Conservation (phyloP, 805 yeast genomes). For the Candida manassasensis region DNA sequence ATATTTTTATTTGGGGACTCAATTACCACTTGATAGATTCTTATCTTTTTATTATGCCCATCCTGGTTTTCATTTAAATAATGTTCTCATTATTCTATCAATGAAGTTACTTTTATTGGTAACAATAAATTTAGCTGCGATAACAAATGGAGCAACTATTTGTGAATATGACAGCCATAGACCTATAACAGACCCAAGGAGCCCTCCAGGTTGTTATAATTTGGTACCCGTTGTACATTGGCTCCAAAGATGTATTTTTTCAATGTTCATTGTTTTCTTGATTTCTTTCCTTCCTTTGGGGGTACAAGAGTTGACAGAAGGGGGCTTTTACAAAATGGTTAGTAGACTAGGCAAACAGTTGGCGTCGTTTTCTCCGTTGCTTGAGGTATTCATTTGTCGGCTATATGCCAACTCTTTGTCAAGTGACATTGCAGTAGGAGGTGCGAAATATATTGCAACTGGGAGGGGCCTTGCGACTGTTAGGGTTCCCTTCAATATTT, state of each 20-base stretch:
- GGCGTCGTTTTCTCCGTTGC: slow-evolving; percentile 69
- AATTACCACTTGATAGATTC: slow-evolving; percentile 74
- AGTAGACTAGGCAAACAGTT: slow-evolving; percentile 68
- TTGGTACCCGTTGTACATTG: slow-evolving; percentile 71
- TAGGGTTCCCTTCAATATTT: slow-evolving; percentile 68
- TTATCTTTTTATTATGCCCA: slow-evolving; percentile 82
- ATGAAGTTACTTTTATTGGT: slow-evolving; percentile 69
- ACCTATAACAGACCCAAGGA: slow-evolving; percentile 62
- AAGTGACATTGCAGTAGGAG: slow-evolving; percentile 74
- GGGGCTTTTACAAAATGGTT: slow-evolving; percentile 73
- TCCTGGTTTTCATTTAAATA: slow-evolving; percentile 82
- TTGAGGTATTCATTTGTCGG: slow-evolving; percentile 80
- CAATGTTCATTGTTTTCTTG: slow-evolving; percentile 78
- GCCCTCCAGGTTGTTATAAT: slow-evolving; percentile 72
- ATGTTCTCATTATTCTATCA: slow-evolving; percentile 71
- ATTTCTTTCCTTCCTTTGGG: slow-evolving; percentile 75
- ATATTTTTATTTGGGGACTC: slow-evolving; percentile 77
- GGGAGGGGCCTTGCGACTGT: slow-evolving; percentile 86
- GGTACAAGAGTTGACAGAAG: slow-evolving; percentile 75
- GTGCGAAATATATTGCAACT: slow-evolving; percentile 82
- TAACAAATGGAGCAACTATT: slow-evolving; percentile 65
- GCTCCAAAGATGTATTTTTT: slow-evolving; percentile 75
- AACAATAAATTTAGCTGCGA: slow-evolving; percentile 63
- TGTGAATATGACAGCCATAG: slow-evolving; percentile 62
- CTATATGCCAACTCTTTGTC: slow-evolving; percentile 67